Evolutionary conservation across 331 rosid species (phyloP).

Genomic region (Saraca asoca): DNA sequence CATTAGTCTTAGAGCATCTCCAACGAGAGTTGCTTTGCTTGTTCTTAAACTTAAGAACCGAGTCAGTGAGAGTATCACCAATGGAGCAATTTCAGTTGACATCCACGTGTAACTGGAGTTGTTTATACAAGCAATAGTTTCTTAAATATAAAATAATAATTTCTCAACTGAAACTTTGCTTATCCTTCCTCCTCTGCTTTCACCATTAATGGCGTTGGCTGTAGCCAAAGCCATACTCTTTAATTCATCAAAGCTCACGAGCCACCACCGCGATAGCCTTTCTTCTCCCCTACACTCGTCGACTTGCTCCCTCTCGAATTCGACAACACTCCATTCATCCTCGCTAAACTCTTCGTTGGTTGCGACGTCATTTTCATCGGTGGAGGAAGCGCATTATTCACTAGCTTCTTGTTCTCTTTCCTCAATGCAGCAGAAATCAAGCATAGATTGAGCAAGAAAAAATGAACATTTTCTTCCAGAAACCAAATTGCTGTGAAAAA

Average conservation of each 20-base stretch:
- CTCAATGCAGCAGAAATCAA: constrained; percentile 68
- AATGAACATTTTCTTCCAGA: too few species aligned
- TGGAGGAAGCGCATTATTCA: constrained; percentile 43
- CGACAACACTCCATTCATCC: constrained; percentile 43
- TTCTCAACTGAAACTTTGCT: too few species aligned
- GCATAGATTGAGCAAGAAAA: constrained; percentile 89
- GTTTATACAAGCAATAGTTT: too few species aligned
- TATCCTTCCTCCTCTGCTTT: constrained; percentile 55
- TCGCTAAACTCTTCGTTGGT: constrained; percentile 56
- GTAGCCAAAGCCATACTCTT: constrained; percentile 65
- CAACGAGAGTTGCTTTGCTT: too few species aligned
- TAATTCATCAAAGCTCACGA: constrained; percentile 63
- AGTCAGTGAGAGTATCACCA: too few species aligned
- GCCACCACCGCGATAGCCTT: too few species aligned
- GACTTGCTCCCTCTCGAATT: constrained; percentile 83
- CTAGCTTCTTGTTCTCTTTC: constrained; percentile 74
- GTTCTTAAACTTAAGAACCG: too few species aligned
- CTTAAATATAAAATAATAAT: too few species aligned
- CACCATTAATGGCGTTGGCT: constrained; percentile 64
- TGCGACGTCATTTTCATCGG: constrained; percentile 66
- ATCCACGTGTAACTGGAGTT: too few species aligned
- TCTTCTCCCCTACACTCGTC: constrained; percentile 70
- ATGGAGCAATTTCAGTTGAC: too few species aligned
- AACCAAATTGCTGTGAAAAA: too few species aligned
- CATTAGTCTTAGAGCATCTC: too few species aligned